A percentile compares a stretch with the other conserved stretches of the same genome.
Conservation (phyloP, 23 red algal genomes). For the Gracilaria domingensis region DNA sequence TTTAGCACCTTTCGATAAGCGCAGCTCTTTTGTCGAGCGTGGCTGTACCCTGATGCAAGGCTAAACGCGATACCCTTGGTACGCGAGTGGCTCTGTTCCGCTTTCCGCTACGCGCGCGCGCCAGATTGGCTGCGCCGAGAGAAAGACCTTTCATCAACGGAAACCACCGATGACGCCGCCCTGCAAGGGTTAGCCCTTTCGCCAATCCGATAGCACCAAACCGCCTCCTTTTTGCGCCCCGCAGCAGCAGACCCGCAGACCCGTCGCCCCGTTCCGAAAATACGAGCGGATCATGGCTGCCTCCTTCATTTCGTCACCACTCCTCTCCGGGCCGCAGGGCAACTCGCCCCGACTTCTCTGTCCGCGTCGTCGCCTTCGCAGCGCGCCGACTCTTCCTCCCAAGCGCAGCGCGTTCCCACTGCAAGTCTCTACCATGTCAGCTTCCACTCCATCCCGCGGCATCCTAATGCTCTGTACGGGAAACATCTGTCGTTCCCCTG, state of each 20-base stretch:
- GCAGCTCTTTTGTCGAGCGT: neutral
- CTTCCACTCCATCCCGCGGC: conserved; percentile 15
- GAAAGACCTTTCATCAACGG: neutral
- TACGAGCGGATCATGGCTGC: neutral
- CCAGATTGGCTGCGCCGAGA: neutral
- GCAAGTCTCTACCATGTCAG: neutral
- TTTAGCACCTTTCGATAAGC: neutral
- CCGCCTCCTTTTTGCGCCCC: neutral
- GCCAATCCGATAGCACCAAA: neutral
- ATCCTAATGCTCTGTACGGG: conserved; percentile 91
- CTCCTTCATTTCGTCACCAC: conserved; percentile 9
- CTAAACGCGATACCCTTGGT: no score
- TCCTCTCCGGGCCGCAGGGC: neutral
- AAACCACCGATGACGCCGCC: neutral
- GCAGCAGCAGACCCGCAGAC: no score
- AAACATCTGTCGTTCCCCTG: conserved; percentile 95
- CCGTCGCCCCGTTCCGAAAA: neutral
- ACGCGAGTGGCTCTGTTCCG: neutral
- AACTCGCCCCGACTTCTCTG: neutral
- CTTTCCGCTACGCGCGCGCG: neutral
- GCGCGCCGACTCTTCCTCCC: neutral
- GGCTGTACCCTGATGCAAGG: no score
- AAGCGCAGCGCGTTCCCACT: neutral
- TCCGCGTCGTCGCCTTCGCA: neutral
- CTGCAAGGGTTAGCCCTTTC: neutral